These are phyloP conservation scores for Sporothrix brasiliensis DNA, from an alignment of 2,329 filamentous ascomycete species.

Conservation along the genomic window DNA sequence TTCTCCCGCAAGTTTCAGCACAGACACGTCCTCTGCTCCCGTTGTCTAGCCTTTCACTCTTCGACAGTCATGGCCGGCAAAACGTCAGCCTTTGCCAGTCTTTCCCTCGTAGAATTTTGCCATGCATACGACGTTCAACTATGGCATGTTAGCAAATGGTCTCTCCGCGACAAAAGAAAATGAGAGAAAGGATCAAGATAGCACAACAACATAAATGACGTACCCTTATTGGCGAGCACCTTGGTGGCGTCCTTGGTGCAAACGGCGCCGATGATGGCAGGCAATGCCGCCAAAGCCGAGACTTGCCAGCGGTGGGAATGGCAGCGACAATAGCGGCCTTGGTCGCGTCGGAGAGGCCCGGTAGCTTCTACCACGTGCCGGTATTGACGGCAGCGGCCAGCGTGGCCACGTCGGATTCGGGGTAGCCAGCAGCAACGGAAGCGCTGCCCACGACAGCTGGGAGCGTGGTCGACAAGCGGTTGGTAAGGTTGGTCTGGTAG, in stretches of 20 bases:
- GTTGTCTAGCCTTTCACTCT: not conserved
- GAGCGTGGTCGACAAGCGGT: constrained; percentile 42
- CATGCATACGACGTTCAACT: constrained; percentile 18
- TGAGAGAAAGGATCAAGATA: not conserved
- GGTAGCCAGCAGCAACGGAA: constrained; percentile 42
- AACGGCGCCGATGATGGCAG: constrained; percentile 27
- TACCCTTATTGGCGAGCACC: constrained; percentile 25
- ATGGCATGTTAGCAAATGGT: not conserved
- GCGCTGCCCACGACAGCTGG: constrained; percentile 32
- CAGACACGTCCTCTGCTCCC: not conserved
- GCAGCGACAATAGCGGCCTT: not conserved
- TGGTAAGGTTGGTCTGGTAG: constrained; percentile 43
- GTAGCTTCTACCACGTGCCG: constrained; percentile 27
- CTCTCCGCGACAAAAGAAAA: not conserved
- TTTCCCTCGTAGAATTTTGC: constrained; percentile 4
- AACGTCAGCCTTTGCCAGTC: not conserved
- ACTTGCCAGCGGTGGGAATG: constrained; percentile 23
- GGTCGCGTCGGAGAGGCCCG: not conserved
- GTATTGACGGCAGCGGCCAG: constrained; percentile 19
- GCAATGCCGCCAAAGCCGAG: constrained; percentile 28
- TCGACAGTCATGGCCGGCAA: constrained; percentile 4
- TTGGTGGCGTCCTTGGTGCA: constrained; percentile 26
- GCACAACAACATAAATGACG: not conserved
- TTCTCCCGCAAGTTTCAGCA: too few species aligned
- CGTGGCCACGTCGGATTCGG: constrained; percentile 13